Base-by-base conservation (phyloP, 2,329 filamentous ascomycete species). In the Zarea fungicola region DNA sequence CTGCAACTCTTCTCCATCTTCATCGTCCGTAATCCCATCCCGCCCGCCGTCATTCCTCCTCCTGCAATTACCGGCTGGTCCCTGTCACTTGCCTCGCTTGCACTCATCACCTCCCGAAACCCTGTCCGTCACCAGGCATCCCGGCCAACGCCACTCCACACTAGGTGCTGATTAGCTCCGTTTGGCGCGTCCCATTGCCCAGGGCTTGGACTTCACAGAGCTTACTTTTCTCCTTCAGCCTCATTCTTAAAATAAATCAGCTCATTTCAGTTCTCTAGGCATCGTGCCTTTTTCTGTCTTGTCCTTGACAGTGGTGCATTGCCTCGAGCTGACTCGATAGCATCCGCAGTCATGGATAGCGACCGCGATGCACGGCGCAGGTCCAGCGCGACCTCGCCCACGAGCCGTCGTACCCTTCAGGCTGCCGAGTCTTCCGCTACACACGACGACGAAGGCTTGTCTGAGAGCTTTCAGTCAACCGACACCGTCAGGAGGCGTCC, bases 401-500 rank as follows among this genome's bases (percentile, higher is more conserved):
- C 73, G 39, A 52, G 25, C 42, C 76, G 80, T 53, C 73, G 70
- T 53, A 71, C 76, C 42, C 56, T 58, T 50, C 69, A 70, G 46
- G 64, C 62, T 54, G 59, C 66, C 52, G 66, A 69, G 42, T 57
- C 66, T 39, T 54, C 65, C 39, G 54, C 65, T 37, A 58, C 58
- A 47, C 66, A 62, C 49, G 58, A 62, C 19, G 72, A 74, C 31
- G 74, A 78, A 41, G 68, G 64, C 21, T 60, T 74, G 41, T 69
- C 75, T 5, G 78, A 81, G 56, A 79, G 73, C 62, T 75, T 74
- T 57, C 78, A 81, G 59, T 80, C 79, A 18, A 75, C 75, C 19
- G 81, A 83, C 49, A 83, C 80, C 14, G 69, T 82, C 56, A 75
- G 81, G 55, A 73, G 77, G 56, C 73, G 77, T 55, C 71, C 76